A percentile compares a stretch with the other conserved stretches of the same genome.
These are phyloP conservation scores for Crepidotus sp. DNA, from an alignment of 1,284 basidiomycete species.

Conservation along the genomic window DNA sequence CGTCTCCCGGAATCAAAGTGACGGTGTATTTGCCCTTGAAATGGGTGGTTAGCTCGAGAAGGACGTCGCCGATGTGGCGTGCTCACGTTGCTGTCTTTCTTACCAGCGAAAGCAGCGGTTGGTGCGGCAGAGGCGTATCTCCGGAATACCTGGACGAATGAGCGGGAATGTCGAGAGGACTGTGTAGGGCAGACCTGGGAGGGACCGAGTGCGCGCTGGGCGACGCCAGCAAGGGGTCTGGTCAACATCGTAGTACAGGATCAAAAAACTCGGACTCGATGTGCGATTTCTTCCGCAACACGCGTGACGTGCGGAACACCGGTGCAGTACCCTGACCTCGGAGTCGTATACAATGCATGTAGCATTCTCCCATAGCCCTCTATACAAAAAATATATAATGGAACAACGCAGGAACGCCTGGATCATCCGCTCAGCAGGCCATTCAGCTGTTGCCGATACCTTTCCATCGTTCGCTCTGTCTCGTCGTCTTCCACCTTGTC, in stretches of 20 bases:
- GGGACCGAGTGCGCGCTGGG: constrained; percentile 24
- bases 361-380: constrained; percentile 4
- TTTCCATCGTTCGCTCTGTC: constrained; percentile 77
- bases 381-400: constrained; percentile 1
- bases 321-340: too few species aligned
- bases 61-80: constrained; percentile 1
- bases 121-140: constrained; percentile 64
- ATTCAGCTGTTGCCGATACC: constrained; percentile 79
- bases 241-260: constrained; percentile 40
- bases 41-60: background rate
- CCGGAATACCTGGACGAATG: constrained; percentile 39
- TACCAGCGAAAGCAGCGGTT: constrained; percentile 80
- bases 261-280: constrained; percentile 11
- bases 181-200: constrained; percentile 19
- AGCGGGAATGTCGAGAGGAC: constrained; percentile 1
- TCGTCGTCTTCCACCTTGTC: constrained; percentile 69
- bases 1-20: constrained; percentile 87
- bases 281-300: constrained; percentile 7
- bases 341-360: constrained; percentile 16
- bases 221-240: constrained; percentile 45
- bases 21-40: constrained; percentile 89
- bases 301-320: too few species aligned
- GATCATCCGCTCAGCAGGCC: constrained; percentile 67
- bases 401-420: too few species aligned
- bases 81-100: constrained; percentile 79